Percentiles rank a stretch among this genome's conserved stretches.
Evolutionary conservation across 495 filamentous ascomycete genomes (phyloP).

Genomic region (Daldinia childiae): DNA sequence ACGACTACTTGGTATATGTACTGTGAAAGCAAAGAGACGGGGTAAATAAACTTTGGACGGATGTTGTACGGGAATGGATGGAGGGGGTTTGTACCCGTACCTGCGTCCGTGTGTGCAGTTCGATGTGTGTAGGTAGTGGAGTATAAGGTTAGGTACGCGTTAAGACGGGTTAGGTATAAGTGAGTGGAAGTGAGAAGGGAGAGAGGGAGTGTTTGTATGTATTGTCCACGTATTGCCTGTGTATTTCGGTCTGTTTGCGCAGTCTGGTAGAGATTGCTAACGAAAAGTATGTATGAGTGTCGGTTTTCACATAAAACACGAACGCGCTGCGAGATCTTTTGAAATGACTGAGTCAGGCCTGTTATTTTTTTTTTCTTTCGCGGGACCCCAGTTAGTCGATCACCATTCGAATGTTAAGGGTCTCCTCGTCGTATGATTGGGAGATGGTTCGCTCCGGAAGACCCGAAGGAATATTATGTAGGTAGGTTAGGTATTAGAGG

Average conservation of each 20-base stretch:
- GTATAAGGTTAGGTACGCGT: conserved; percentile 11
- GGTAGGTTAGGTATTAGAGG: conserved; percentile 10
- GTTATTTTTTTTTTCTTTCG: conserved; percentile 20
- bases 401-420: conserved; percentile 10
- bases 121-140: conserved; percentile 8
- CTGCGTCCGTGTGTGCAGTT: conserved; percentile 14
- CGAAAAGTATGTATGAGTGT: conserved; percentile 10
- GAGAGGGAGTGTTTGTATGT: neutral
- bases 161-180: neutral
- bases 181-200: neutral
- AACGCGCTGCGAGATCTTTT: conserved; percentile 22
- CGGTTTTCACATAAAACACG: conserved; percentile 30
- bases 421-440: conserved; percentile 39
- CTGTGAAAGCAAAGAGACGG: neutral
- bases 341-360: conserved; percentile 35
- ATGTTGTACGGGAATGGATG: conserved; percentile 19
- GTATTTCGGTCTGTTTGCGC: conserved; percentile 20
- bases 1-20: conserved; percentile 21
- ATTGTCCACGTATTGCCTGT: neutral
- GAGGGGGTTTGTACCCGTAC: conserved; percentile 11
- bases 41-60: conserved; percentile 6
- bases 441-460: conserved; percentile 34
- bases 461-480: conserved; percentile 39
- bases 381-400: conserved; percentile 26
- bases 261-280: conserved; percentile 11